phyloP scores from a whole-genome alignment of 2,329 filamentous ascomycete genomes.

The Microcera coccophila region DNA sequence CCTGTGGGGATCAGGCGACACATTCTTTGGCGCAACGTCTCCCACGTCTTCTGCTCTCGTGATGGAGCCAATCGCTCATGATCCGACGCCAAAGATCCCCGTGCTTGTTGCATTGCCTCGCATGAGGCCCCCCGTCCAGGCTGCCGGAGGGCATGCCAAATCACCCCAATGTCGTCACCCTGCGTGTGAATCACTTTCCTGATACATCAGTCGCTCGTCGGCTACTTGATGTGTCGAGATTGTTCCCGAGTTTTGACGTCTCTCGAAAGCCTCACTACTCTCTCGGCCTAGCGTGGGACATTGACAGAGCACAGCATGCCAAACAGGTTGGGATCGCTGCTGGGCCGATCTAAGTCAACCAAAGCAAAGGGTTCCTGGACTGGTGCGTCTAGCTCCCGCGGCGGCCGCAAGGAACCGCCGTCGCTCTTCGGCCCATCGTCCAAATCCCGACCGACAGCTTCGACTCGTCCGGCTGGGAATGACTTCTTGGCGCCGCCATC shows the following conservation, averaged over 20 bases:
- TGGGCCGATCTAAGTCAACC: slow-evolving; percentile 14
- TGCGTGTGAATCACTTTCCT: slow-evolving; percentile 6
- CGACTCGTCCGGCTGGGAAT: no score
- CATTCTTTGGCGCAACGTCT: slow-evolving; percentile 15
- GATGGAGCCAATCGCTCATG: slow-evolving; percentile 17
- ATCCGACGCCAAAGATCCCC: slow-evolving; percentile 11
- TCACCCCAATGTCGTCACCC: slow-evolving; percentile 23
- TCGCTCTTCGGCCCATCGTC: slow-evolving; percentile 1
- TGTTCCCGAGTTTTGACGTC: no score
- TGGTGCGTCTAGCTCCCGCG: slow-evolving; percentile 5
- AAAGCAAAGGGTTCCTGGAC: slow-evolving; percentile 12
- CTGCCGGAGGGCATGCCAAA: slow-evolving; percentile 10
- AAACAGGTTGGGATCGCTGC: slow-evolving; percentile 12
- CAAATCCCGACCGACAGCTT: slow-evolving; percentile 15
- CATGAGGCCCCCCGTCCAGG: slow-evolving; percentile 1
- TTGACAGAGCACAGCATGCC: no score
- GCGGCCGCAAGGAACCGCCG: slow-evolving; percentile 5
- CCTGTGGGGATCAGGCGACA: slow-evolving; percentile 23
- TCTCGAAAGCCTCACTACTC: no score
- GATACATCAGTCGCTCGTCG: neutral
- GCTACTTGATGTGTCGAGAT: no score
- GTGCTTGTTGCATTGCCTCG: slow-evolving; percentile 7
- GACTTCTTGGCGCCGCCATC: no score
- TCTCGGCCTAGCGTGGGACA: no score
- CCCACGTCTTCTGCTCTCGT: slow-evolving; percentile 5